Evolutionary conservation across 805 yeast genomes (phyloP), one percentile per base, ranked within the genome.

Genomic region (Candida ponderosae): DNA sequence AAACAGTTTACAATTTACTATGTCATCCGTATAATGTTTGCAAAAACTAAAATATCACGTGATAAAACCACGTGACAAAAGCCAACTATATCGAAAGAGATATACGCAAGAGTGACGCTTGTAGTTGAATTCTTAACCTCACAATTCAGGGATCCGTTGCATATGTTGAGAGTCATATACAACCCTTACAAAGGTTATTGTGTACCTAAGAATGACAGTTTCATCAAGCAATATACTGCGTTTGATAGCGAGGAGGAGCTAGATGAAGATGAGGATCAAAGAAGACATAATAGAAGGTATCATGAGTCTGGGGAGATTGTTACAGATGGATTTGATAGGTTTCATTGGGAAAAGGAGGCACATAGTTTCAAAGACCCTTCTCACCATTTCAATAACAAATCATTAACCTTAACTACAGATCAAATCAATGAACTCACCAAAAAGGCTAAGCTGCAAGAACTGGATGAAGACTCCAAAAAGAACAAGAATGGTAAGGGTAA

Each of bases 271-370:
- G 24, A 21, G 11, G 24, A 21, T 9, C 11, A 11, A 9, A 11
- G 4, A 21, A 21, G 11, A 9, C 11, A 21, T 21, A 35, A 15
- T 18, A 35, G 31, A 6, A 37, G 32, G 1, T 39, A 35, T 3
- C 14, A 30, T 2, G 35, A 30, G 4, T 30, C 20, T 9, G 34
- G 33, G 3, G 29, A 32, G 11, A 14, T 36, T 13, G 16, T 45
- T 6, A 56, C 63, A 2, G 60, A 60, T 45, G 77, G 76, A 13
- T 65, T 71, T 44, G 73, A 68, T 39, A 59, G 48, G 29, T 51
- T 70, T 17, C 45, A 56, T n/a, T 66, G 72, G 70, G 46, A 45
- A 37, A 36, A 31, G 23, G 34, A 42, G 29, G 35, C 29, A 54
- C 40, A 53, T 45, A 40, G 44, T 36, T 17, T 35, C 10, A 21